Evolutionary conservation across 116 monocot species (phyloP), one percentile per base, ranked within the genome.

Genomic region (Papilionanthe hybrid): DNA sequence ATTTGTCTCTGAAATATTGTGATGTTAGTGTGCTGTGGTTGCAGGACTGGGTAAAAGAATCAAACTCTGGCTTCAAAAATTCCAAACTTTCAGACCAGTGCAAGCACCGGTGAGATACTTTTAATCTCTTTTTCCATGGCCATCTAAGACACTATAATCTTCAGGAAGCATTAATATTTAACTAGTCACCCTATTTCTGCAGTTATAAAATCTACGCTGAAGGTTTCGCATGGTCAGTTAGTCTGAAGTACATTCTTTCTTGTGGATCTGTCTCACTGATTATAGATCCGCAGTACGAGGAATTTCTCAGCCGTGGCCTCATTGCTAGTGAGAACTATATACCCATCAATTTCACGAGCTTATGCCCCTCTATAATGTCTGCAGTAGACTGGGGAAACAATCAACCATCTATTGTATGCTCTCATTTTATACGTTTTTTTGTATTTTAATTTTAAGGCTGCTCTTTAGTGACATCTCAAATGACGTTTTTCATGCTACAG

Each of bases 141-240:
- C 48, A 48, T 47, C 44, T 4, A 79, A 79, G 17, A 49, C 23
- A 76, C 25, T 18, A 76, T 50, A 47, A 23, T 75, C 76, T 50
- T 76, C 20, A 42, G 20, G 28, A 72, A 43, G 0, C 49, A 48
- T 19, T 76, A 20, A 75, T 37, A 37, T 37, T 37, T 72, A 7
- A 72, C 1, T 2, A 20, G 15, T 60, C 5, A 17, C 81, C 67
- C 10, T 72, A n/a, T 30, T 4, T 10, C 63, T 17, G 55, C 84
- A 89, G 89, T 29, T 90, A 87, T 58, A 83, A 90, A 55, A 87
- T 90, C n/a, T 90, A 90, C 63, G 89, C 89, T 11, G 89, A 90
- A 84, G 89, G 89, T 60, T 90, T 50, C 81, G 89, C 89, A 77
- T 90, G 89, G 89, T 90, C 89, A 27, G 89, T 90, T 27, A 90